Conservation (phyloP, 441 rosid genomes). For the Corymbia citriodora region DNA sequence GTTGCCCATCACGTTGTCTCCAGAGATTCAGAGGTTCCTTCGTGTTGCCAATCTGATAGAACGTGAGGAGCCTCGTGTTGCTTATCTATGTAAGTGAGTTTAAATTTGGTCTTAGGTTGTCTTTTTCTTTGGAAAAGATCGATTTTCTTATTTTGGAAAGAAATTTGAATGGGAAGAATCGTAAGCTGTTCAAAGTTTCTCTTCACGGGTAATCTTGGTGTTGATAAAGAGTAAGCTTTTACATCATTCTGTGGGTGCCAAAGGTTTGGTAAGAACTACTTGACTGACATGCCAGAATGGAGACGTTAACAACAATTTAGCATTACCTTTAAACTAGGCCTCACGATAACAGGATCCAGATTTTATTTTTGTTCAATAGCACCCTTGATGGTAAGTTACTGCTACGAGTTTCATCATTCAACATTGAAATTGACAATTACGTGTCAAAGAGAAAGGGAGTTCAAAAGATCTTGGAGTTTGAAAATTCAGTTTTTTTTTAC, state of each 20-base stretch:
- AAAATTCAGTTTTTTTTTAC: not conserved
- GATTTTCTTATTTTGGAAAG: not conserved
- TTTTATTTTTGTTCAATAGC: not conserved
- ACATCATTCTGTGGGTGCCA: not conserved
- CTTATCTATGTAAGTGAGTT: slow-evolving; percentile 62
- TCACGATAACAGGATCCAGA: not conserved
- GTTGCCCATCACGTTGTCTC: slow-evolving; percentile 66
- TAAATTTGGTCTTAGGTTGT: not conserved
- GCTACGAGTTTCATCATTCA: not conserved
- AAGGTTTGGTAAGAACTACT: not conserved
- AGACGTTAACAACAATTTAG: not conserved
- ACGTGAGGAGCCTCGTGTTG: slow-evolving; percentile 66
- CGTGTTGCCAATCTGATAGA: slow-evolving; percentile 84
- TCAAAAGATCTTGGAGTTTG: not conserved
- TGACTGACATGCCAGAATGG: not conserved
- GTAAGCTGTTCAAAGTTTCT: not conserved
- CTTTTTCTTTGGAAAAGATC: not conserved
- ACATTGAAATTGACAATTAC: not conserved
- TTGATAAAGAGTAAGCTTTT: not conserved
- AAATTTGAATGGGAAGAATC: not conserved
- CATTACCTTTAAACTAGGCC: not conserved
- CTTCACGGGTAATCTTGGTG: not conserved
- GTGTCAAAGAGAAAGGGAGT: not conserved
- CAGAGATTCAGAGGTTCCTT: slow-evolving; percentile 80
- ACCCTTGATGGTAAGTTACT: not conserved